These are phyloP conservation scores for Umbelopsis sp. DNA, from an alignment of 192 early-diverging fungal genomes.

Conservation along the genomic window DNA sequence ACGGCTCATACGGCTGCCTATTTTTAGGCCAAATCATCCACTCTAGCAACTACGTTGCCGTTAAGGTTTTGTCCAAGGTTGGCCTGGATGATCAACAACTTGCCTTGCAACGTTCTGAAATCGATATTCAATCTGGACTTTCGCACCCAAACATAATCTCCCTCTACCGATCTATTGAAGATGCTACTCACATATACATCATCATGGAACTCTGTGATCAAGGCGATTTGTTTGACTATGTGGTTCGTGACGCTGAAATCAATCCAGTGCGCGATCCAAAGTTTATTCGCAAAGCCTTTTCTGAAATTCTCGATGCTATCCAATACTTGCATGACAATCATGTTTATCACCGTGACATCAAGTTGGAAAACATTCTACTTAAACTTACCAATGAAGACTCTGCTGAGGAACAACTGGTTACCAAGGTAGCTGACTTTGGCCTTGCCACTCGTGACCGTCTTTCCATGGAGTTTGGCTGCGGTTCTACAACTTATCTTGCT, in stretches of 20 bases:
- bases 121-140: slow-evolving; percentile 59
- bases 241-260: slow-evolving; percentile 77
- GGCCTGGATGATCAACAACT: slow-evolving; percentile 49
- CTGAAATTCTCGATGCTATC: slow-evolving; percentile 78
- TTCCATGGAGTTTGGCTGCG: slow-evolving; percentile 86
- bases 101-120: slow-evolving; percentile 54
- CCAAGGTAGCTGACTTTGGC: slow-evolving; percentile 90
- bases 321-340: slow-evolving; percentile 76
- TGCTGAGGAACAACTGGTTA: slow-evolving; percentile 13
- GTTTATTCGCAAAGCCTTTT: slow-evolving; percentile 66
- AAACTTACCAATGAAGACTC: slow-evolving; percentile 30
- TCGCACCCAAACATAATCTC: slow-evolving; percentile 82
- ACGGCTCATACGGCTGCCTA: slow-evolving; percentile 76
- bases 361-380: slow-evolving; percentile 86
- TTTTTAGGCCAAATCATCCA: slow-evolving; percentile 63
- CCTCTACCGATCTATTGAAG: slow-evolving; percentile 88
- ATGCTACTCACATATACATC: slow-evolving; percentile 81
- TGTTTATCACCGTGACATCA: slow-evolving; percentile 93
- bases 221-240: slow-evolving; percentile 95
- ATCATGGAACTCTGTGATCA: slow-evolving; percentile 91
- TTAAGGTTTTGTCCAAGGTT: slow-evolving; percentile 58
- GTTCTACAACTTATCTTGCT: slow-evolving; percentile 87
- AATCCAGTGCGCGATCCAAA: slow-evolving; percentile 48
- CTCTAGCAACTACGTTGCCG: slow-evolving; percentile 45
- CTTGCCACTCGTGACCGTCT: slow-evolving; percentile 76